These are phyloP conservation scores for Marchantia paleacea DNA, from an alignment of 225 moss, liverwort and hornwort species.

Conservation along the genomic window DNA sequence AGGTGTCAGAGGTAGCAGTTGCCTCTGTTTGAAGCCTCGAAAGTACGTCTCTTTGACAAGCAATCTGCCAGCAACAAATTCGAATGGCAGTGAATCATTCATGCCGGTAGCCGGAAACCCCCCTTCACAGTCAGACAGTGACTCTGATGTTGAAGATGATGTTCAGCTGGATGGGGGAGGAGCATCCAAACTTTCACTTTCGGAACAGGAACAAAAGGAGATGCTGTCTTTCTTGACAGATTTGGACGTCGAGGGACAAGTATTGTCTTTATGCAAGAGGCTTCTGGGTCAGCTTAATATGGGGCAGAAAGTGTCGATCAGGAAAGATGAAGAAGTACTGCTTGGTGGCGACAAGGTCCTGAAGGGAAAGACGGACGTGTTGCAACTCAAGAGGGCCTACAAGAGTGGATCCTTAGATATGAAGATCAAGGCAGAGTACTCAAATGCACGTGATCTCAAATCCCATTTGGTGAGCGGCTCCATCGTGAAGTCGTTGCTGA, in stretches of 20 bases:
- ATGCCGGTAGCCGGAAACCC: slow-evolving; percentile 63
- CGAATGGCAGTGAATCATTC: slow-evolving; percentile 62
- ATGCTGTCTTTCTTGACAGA: slow-evolving; percentile 62
- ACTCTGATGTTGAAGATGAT: slow-evolving; percentile 83
- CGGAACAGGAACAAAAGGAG: slow-evolving; percentile 71
- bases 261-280: slow-evolving; percentile 73
- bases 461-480: slow-evolving; percentile 84
- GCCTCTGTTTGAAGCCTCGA: slow-evolving; percentile 94
- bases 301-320: slow-evolving; percentile 60
- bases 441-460: slow-evolving; percentile 96
- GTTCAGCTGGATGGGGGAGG: slow-evolving; percentile 64
- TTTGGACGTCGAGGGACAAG: slow-evolving; percentile 76
- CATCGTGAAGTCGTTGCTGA: slow-evolving; percentile 90
- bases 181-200: slow-evolving; percentile 64
- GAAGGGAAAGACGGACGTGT: slow-evolving; percentile 67
- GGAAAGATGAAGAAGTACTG: slow-evolving; percentile 74
- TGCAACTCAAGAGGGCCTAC: slow-evolving; percentile 95
- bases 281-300: slow-evolving; percentile 70
- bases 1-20: slow-evolving; percentile 89
- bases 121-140: slow-evolving; percentile 83
- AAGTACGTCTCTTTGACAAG: slow-evolving; percentile 72
- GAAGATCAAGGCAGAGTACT: slow-evolving; percentile 99
- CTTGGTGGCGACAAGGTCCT: slow-evolving; percentile 60
- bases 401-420: slow-evolving; percentile 98
- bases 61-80: slow-evolving; percentile 52